Conservation (phyloP, 2,329 filamentous ascomycete genomes). For the Dactylonectria estremocensis region DNA sequence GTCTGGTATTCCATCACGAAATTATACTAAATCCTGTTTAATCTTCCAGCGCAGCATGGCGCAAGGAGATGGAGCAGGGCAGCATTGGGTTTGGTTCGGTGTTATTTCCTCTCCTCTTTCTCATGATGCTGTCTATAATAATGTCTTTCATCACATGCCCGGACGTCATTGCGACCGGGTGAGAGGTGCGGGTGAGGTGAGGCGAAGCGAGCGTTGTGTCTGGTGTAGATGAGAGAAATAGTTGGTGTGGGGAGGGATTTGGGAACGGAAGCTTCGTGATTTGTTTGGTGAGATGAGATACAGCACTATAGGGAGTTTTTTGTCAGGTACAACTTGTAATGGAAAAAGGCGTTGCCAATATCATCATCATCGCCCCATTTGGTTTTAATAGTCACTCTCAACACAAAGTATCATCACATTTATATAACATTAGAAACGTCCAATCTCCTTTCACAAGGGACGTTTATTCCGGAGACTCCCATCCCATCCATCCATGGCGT, state of each 20-base stretch:
- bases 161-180: constrained; percentile 37
- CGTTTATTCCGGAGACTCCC: constrained; percentile 25
- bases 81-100: constrained; percentile 57
- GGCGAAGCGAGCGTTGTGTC: constrained; percentile 33
- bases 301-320: constrained; percentile 52
- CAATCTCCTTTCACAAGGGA: constrained; percentile 2
- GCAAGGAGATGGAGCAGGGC: constrained; percentile 56
- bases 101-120: constrained; percentile 51
- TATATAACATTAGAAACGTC: constrained; percentile 45
- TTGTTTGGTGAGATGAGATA: constrained; percentile 50
- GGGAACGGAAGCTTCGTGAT: constrained; percentile 43
- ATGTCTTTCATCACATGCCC: constrained; percentile 41
- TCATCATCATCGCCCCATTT: constrained; percentile 34
- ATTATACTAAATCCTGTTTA: constrained; percentile 53
- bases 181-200: constrained; percentile 21
- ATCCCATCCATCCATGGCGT: constrained; percentile 32
- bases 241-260: constrained; percentile 45
- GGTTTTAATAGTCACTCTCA: constrained; percentile 30
- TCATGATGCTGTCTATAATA: constrained; percentile 50
- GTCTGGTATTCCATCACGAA: constrained; percentile 55
- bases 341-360: constrained; percentile 50
- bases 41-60: constrained; percentile 58
- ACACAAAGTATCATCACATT: constrained; percentile 39
- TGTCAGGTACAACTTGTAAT: constrained; percentile 54
- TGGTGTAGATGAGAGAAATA: constrained; percentile 36